Evolutionary conservation across 2,329 filamentous ascomycete species (phyloP).

Genomic region (Calonectria ilicicola): DNA sequence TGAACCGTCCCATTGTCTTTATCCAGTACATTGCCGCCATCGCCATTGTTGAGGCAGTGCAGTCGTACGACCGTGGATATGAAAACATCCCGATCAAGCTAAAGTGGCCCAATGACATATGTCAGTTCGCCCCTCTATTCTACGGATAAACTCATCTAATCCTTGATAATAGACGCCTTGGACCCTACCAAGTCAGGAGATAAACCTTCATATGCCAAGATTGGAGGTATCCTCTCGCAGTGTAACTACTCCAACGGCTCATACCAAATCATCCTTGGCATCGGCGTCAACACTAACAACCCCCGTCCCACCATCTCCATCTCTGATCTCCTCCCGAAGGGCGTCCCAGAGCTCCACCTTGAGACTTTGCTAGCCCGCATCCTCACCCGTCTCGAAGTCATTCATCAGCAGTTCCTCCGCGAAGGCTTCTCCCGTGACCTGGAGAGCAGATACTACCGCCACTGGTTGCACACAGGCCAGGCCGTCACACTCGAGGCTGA

Average conservation of each 20-base stretch:
- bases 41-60: constrained; percentile 86
- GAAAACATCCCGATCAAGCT: constrained; percentile 81
- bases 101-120: constrained; percentile 99
- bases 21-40: constrained; percentile 93
- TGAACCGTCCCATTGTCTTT: constrained; percentile 86
- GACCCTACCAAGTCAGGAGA: constrained; percentile 68
- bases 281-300: constrained; percentile 89
- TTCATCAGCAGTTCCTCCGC: constrained; percentile 81
- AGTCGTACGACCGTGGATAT: constrained; percentile 83
- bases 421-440: constrained; percentile 80
- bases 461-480: constrained; percentile 88
- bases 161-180: constrained; percentile 64
- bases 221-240: constrained; percentile 93
- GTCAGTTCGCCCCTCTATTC: constrained; percentile 52
- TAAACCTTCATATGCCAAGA: constrained; percentile 78
- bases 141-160: neutral
- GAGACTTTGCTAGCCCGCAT: constrained; percentile 88
- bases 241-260: constrained; percentile 81
- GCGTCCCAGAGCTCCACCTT: constrained; percentile 69
- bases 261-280: constrained; percentile 88
- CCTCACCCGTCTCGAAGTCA: constrained; percentile 79
- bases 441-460: constrained; percentile 80
- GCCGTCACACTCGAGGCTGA: constrained; percentile 82
- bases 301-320: constrained; percentile 88
- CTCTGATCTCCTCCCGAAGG: constrained; percentile 73